Base-by-base conservation (phyloP, 169 alveolate genomes). In the Plasmodium gallinaceum region DNA sequence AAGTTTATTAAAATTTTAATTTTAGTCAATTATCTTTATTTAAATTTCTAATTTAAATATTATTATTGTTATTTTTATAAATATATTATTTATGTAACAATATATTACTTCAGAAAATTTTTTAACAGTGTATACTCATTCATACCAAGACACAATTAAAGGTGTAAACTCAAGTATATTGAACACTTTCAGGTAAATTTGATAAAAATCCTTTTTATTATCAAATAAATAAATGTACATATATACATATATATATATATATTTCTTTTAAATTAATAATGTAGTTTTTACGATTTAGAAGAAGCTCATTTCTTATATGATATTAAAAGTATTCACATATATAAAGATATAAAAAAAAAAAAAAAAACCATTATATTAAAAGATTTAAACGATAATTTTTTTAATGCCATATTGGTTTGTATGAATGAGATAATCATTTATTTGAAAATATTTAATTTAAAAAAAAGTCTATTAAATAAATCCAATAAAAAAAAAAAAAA, bases 371-470 rank as follows among this genome's bases (percentile, higher is more conserved):
- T 68, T 12, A 68, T 80, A 45, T 20, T 80, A 66, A 80, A 48
- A 58, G 90, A 75, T 37, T 60, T 80, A 20, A 80, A 68, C 32
- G 90, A 68, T 54, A 68, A 54, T 60, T 80, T 80, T 72, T 80
- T 52, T 66, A 80, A 80, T 32, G 80, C 90, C 37, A 80, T 80
- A 68, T 58, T 80, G 46, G 61, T 80, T 10, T 80, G 90, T 80
- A 68, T 80, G 90, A 54, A 80, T 46, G 90, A 80, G 66, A 80
- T 69, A 57, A 72, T 62, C 51, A 32, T 22, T 20, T 80, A 80
- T 43, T 68, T 80, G 39, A 80, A 68, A 52, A 45, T 68, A 52
- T 20, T 14, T 61, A 69, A 80, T 37, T 68, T 26, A 10, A 32
- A 68, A 60, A 22, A 37, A 16, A 58, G 12, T 22, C 12, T 58